phyloP scores from a whole-genome alignment of 345 rosid genomes.

The Populus nigra region DNA sequence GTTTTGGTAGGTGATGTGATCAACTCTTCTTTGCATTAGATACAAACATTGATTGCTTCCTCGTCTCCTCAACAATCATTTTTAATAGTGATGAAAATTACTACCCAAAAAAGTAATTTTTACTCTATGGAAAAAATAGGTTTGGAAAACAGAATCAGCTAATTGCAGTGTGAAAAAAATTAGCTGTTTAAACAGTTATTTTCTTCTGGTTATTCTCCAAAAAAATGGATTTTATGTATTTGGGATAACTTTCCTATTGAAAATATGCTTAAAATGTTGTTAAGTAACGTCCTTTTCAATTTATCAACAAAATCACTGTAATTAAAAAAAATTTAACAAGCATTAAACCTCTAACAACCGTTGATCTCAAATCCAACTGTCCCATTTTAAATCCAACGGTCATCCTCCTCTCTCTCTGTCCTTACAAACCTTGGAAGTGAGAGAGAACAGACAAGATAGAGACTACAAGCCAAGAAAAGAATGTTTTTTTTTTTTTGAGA shows the following conservation, averaged over 20 bases:
- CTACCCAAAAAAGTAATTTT: no score
- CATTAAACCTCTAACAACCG: background rate
- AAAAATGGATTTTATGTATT: background rate
- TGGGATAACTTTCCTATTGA: background rate
- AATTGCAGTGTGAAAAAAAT: background rate
- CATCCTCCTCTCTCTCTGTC: background rate
- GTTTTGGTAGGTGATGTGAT: no score
- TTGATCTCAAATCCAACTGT: constrained; percentile 2
- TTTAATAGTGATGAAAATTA: no score
- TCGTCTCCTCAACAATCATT: no score
- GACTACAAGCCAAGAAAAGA: constrained; percentile 2
- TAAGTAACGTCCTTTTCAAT: background rate
- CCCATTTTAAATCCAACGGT: background rate
- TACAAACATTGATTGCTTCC: no score
- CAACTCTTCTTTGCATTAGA: no score
- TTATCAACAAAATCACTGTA: background rate
- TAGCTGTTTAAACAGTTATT: background rate
- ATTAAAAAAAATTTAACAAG: background rate
- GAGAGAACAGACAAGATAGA: background rate
- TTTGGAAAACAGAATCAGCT: background rate
- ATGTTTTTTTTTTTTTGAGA: background rate
- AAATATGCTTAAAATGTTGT: background rate
- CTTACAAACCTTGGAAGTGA: background rate
- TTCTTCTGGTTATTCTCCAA: background rate
- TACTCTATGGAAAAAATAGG: background rate